Evolutionary conservation across 768 basidiomycete species (phyloP).

Genomic region (Leucogyrophana mollusca): DNA sequence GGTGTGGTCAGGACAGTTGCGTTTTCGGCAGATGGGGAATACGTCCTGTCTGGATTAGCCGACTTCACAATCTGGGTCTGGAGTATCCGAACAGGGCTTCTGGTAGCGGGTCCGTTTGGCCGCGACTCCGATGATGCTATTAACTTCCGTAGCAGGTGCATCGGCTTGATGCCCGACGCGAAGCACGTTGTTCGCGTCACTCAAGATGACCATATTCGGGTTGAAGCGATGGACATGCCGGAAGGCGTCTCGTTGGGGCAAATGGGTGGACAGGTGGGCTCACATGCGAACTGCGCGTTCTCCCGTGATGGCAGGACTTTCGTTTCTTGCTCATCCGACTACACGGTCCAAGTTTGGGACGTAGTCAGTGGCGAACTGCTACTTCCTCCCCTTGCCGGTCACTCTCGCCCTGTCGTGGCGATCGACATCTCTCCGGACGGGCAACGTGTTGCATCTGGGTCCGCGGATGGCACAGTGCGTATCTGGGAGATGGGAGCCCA

Average conservation of each 20-base stretch:
- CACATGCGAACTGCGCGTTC: constrained; percentile 12
- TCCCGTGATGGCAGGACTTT: constrained; percentile 13
- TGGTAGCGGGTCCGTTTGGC: constrained; percentile 1
- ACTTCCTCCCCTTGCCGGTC: constrained; percentile 9
- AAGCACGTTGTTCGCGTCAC: constrained; percentile 7
- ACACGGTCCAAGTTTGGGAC: constrained; percentile 6
- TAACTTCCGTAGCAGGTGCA: constrained; percentile 14
- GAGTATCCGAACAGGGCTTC: constrained; percentile 4
- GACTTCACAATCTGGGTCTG: constrained; percentile 16
- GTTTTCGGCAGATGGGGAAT: constrained; percentile 14
- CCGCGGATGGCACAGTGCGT: constrained; percentile 10
- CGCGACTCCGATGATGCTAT: constrained; percentile 9
- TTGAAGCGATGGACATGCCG: constrained; percentile 1
- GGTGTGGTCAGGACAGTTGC: constrained; percentile 7
- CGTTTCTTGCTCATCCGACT: constrained; percentile 7
- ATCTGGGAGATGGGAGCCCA: constrained; percentile 13
- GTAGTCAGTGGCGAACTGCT: neutral
- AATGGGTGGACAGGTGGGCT: neutral
- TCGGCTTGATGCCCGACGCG: constrained; percentile 15
- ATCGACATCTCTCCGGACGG: constrained; percentile 19
- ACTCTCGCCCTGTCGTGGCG: constrained; percentile 10
- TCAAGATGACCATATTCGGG: constrained; percentile 9
- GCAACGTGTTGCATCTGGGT: constrained; percentile 18
- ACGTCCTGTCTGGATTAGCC: constrained; percentile 8
- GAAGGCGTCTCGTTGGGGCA: constrained; percentile 4